Evolutionary conservation across 352 stramenopile species (phyloP).

Genomic region (Phytophthora melonis): DNA sequence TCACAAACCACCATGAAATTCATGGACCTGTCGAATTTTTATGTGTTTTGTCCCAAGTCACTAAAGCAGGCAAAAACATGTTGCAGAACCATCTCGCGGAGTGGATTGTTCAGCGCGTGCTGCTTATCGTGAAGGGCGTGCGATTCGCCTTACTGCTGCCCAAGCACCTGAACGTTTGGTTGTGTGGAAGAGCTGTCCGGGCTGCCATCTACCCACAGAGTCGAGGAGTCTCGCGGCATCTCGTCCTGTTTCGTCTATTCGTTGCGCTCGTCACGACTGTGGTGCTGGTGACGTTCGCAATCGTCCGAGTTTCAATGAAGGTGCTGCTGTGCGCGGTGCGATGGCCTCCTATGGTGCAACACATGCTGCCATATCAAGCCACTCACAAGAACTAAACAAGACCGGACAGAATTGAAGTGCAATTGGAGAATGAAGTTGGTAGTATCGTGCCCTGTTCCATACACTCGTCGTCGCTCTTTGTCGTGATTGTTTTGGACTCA

Average conservation of each 20-base stretch:
- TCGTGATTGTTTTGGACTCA: too few species aligned
- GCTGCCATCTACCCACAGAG: neutral
- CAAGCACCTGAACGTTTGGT: neutral
- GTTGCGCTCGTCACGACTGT: neutral
- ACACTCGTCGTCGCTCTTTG: neutral
- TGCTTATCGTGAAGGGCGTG: neutral
- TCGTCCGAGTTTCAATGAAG: conserved; percentile 8
- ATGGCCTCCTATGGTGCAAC: neutral
- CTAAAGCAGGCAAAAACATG: neutral
- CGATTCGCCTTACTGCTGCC: neutral
- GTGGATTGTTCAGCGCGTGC: neutral
- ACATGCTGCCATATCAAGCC: neutral
- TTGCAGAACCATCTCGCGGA: neutral
- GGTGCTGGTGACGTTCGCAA: neutral
- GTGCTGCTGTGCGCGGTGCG: conserved; percentile 1
- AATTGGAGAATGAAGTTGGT: neutral
- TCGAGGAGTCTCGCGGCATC: neutral
- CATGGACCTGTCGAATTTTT: too few species aligned
- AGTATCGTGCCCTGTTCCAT: too few species aligned
- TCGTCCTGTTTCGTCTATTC: conserved; percentile 1
- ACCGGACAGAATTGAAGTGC: neutral
- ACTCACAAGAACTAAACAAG: neutral
- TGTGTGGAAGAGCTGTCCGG: conserved; percentile 2
- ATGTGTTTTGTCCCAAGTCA: neutral
- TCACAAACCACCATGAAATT: too few species aligned